phyloP scores from a whole-genome alignment of 768 basidiomycete species.

The Leccinum disarticulatum region DNA sequence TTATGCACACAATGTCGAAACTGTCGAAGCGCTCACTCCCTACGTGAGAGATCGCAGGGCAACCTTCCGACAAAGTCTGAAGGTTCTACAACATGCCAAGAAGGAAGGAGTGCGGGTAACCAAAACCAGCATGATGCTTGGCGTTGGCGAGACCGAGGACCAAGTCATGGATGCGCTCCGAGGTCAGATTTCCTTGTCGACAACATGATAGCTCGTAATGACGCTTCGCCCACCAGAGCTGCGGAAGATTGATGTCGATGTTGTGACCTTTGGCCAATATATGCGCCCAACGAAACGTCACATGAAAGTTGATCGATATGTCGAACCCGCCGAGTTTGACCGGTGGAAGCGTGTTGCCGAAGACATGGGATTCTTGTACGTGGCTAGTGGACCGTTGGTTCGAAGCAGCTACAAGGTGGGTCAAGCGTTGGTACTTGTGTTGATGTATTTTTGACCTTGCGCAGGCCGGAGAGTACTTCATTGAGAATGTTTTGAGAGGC shows the following conservation, averaged over 20 bases:
- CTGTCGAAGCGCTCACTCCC: slow-evolving; percentile 90
- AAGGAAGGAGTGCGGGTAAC: slow-evolving; percentile 82
- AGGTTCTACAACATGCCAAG: slow-evolving; percentile 82
- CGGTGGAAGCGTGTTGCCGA: slow-evolving; percentile 89
- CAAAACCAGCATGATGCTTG: slow-evolving; percentile 99
- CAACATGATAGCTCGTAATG: background rate
- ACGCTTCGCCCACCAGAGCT: slow-evolving; percentile 57
- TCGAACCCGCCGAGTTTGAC: slow-evolving; percentile 91
- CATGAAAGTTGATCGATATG: slow-evolving; percentile 98
- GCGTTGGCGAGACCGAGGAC: slow-evolving; percentile 86
- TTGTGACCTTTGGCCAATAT: slow-evolving; percentile 99
- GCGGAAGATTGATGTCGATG: slow-evolving; percentile 86
- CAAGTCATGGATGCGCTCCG: slow-evolving; percentile 80
- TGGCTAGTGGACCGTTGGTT: slow-evolving; percentile 94
- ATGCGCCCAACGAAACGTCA: slow-evolving; percentile 99
- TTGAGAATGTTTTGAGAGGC: slow-evolving; percentile 82
- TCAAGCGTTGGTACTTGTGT: background rate
- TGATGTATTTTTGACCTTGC: slow-evolving; percentile 5
- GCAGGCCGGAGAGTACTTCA: slow-evolving; percentile 95
- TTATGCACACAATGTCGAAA: slow-evolving; percentile 97
- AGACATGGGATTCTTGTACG: slow-evolving; percentile 94
- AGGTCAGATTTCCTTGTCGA: slow-evolving; percentile 48
- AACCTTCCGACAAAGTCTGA: slow-evolving; percentile 81
- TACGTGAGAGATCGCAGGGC: slow-evolving; percentile 95
- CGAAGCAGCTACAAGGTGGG: slow-evolving; percentile 95